Base-by-base conservation (phyloP, 1,284 basidiomycete species). In the Sporisorium exsertum region DNA sequence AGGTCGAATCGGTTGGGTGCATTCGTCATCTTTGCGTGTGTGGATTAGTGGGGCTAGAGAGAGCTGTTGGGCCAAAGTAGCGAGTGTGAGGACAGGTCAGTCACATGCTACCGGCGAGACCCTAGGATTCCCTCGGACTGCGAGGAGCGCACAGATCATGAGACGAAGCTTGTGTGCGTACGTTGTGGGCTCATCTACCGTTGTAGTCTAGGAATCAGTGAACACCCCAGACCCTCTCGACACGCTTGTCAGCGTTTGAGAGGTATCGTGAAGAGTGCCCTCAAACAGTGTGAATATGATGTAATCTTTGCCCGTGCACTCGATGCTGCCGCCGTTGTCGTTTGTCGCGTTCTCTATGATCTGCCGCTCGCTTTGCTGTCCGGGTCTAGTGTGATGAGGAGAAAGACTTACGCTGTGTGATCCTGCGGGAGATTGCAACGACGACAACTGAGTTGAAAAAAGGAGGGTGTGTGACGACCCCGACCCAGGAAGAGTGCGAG, bases 1-100 rank as follows among this genome's bases (percentile, higher is more conserved):
- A 95, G 89, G 87, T 97, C 95, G 86, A 92, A 93, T 80, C 96
- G 91, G 86, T 92, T 92, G 10, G 95, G 95, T 54, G 94, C 94
- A 87, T 99, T 99, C 46, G 82, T 76, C 82, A 84, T 84, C 7
- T 29, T 65, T 52, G 32, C 26, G 5, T 20, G n/a, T 43, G 40
- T 5, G 40, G 5, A 9, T 18, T n/a, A 40, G 40, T 20, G 49
- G 4, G 49, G 18, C 9, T 32, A 29, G 9, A 15, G 54, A n/a
- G 24, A 24, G 22, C 37, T 27, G 33, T 37, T 40, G 47, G 32
- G 32, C 8, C 29, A 26, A 8, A 26, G 37, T 12, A 18, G 55
- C 10, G n/a, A 57, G n/a, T 7, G 18, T 18, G 7, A 26, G 42
- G 47, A 51, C 18, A n/a, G 50, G 65, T 68, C 45, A 68, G 59